phyloP scores from a whole-genome alignment of 2,329 filamentous ascomycete species.

The Zymoseptoria brevis region DNA sequence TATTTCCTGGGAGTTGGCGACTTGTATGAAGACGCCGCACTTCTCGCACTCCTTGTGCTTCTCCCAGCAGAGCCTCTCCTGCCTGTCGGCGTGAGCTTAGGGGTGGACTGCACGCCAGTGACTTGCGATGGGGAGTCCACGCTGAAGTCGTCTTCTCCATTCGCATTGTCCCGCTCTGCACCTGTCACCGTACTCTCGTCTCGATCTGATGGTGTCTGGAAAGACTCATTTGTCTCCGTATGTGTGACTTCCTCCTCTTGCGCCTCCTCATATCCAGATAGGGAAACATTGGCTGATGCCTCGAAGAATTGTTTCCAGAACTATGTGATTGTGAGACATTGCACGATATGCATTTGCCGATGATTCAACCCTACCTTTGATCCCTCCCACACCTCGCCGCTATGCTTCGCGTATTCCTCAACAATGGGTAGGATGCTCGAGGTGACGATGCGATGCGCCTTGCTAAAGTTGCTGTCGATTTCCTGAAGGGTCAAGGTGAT shows the following conservation, averaged over 20 bases:
- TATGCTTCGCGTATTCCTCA: slow-evolving; percentile 91
- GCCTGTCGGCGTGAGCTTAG: slow-evolving; percentile 32
- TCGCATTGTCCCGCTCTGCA: slow-evolving; percentile 15
- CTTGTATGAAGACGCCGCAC: slow-evolving; percentile 16
- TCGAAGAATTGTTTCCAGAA: slow-evolving; percentile 99
- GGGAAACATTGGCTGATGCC: slow-evolving; percentile 90
- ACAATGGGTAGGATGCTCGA: slow-evolving; percentile 87
- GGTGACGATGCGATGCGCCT: slow-evolving; percentile 91
- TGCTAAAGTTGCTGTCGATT: slow-evolving; percentile 97
- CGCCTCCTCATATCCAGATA: slow-evolving; percentile 87
- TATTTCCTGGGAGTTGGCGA: slow-evolving; percentile 33
- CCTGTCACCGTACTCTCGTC: slow-evolving; percentile 29
- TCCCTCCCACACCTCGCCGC: slow-evolving; percentile 89
- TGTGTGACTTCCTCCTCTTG: slow-evolving; percentile 52
- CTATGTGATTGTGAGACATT: slow-evolving; percentile 37
- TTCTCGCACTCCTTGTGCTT: background rate
- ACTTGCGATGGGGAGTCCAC: slow-evolving; percentile 51
- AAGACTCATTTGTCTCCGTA: slow-evolving; percentile 24
- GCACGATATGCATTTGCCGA: background rate
- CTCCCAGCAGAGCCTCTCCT: slow-evolving; percentile 12
- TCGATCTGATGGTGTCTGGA: slow-evolving; percentile 23
- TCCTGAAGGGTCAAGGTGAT: slow-evolving; percentile 96
- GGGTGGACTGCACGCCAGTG: slow-evolving; percentile 53
- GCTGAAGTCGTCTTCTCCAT: slow-evolving; percentile 44
- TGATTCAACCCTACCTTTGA: slow-evolving; percentile 61